phyloP scores from a whole-genome alignment of 2,329 filamentous ascomycete species.

The Xylaria sp. region DNA sequence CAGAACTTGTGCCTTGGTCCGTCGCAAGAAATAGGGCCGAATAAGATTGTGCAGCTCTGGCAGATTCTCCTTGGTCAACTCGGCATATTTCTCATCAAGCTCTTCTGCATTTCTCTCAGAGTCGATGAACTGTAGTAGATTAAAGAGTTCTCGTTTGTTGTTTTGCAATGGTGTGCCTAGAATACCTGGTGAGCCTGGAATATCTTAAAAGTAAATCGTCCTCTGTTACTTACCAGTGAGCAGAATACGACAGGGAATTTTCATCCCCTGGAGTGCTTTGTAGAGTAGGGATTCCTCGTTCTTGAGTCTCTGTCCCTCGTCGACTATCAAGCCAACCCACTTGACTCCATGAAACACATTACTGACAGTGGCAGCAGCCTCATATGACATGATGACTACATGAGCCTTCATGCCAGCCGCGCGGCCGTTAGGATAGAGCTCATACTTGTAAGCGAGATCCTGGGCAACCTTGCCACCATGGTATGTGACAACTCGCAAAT shows the following conservation, averaged over 20 bases:
- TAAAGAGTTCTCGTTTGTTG: slow-evolving; percentile 91
- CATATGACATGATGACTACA: slow-evolving; percentile 91
- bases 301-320: slow-evolving; percentile 93
- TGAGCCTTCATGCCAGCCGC: slow-evolving; percentile 75
- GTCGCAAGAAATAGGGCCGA: slow-evolving; percentile 61
- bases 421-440: slow-evolving; percentile 67
- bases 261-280: slow-evolving; percentile 63
- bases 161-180: slow-evolving; percentile 81
- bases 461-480: slow-evolving; percentile 74
- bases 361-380: slow-evolving; percentile 71
- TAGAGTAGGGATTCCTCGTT: slow-evolving; percentile 86
- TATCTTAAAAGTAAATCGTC: not conserved
- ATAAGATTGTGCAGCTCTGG: slow-evolving; percentile 77
- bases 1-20: slow-evolving; percentile 86
- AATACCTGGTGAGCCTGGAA: slow-evolving; percentile 19
- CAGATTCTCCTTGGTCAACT: slow-evolving; percentile 79
- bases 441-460: slow-evolving; percentile 71
- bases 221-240: slow-evolving; percentile 56
- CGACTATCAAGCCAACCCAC: slow-evolving; percentile 86
- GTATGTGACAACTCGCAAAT: slow-evolving; percentile 83
- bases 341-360: slow-evolving; percentile 65
- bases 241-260: slow-evolving; percentile 76
- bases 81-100: slow-evolving; percentile 68
- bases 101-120: slow-evolving; percentile 60
- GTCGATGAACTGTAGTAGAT: slow-evolving; percentile 92